A percentile compares a stretch with the other conserved stretches of the same genome.
Conservation (phyloP, 2,329 filamentous ascomycete species). For the Fusarium verrucosum region DNA sequence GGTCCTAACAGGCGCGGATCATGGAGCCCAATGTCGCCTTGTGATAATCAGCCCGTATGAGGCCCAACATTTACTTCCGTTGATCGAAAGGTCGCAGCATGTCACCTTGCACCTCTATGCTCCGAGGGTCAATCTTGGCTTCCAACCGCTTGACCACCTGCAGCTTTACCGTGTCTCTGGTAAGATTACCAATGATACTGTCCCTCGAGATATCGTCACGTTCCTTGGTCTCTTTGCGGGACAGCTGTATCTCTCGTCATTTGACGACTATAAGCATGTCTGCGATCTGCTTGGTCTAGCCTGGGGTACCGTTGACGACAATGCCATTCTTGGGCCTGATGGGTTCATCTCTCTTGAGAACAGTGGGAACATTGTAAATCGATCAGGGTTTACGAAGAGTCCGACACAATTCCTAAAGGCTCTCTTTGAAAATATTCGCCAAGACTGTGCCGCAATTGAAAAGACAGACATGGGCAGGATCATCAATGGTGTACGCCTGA, state of each 20-base stretch:
- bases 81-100: slow-evolving; percentile 47
- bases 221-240: slow-evolving; percentile 74
- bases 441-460: slow-evolving; percentile 50
- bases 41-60: slow-evolving; percentile 66
- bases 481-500: slow-evolving; percentile 46
- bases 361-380: slow-evolving; percentile 12
- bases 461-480: slow-evolving; percentile 55
- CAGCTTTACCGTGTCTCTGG: slow-evolving; percentile 31
- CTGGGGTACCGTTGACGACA: slow-evolving; percentile 42
- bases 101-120: slow-evolving; percentile 61
- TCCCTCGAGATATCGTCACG: slow-evolving; percentile 48
- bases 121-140: slow-evolving; percentile 52
- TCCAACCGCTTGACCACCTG: slow-evolving; percentile 25
- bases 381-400: slow-evolving; percentile 45
- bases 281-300: slow-evolving; percentile 64
- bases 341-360: slow-evolving; percentile 48
- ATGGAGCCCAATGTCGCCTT: neutral
- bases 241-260: slow-evolving; percentile 68
- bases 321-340: slow-evolving; percentile 25
- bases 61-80: slow-evolving; percentile 59
- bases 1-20: slow-evolving; percentile 10
- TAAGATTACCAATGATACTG: fast-evolving
- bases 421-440: slow-evolving; percentile 50
- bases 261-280: slow-evolving; percentile 61
- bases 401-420: slow-evolving; percentile 52